Evolutionary conservation across 805 yeast genomes (phyloP), one percentile per base, ranked within the genome.

Genomic region (Saturnispora besseyi): DNA sequence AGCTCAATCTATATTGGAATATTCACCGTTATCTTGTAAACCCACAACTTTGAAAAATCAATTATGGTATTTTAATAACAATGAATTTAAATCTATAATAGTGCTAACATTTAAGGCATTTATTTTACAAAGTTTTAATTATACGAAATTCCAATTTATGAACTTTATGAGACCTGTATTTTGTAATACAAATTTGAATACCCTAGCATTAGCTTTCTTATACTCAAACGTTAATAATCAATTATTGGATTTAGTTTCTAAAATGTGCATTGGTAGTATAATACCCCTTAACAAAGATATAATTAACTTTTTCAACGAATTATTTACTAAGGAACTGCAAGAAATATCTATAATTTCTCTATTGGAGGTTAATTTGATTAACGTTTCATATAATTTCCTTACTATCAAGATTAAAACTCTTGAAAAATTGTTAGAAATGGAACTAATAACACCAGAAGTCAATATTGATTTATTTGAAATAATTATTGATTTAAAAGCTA

Each of bases 311-410:
- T 21, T 21, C 15, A 9, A 12, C 4, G 26, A 30, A 9, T 29
- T 43, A 18, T 43, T 43, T 7, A 28, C 12, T 18, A 15, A 28
- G n/a, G 37, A 30, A 13, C n/a, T 21, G 18, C 28, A 43, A 15
- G n/a, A 41, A 21, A 37, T 32, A 21, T 44, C 50, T 11, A 48
- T 45, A n/a, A 36, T 41, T 28, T 54, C 54, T 32, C 5, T 60
- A 13, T n/a, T 59, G 12, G 62, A 59, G 43, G 49, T 48, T 37
- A 58, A 63, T 44, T 45, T 65, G 6, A 45, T 60, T 4, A 38
- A 56, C 2, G 44, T 60, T 1, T 60, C 67, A 0, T 51, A 42
- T 24, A 43, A 53, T 12, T 65, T 61, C 33, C 21, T 24, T 5
- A 57, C 49, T n/a, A 50, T 64, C 5, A 29, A 48, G 37, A 5